Percentiles rank a stretch among this genome's conserved stretches.
phyloP scores from a whole-genome alignment of 2,329 filamentous ascomycete species.

The Exophiala aquamarina region DNA sequence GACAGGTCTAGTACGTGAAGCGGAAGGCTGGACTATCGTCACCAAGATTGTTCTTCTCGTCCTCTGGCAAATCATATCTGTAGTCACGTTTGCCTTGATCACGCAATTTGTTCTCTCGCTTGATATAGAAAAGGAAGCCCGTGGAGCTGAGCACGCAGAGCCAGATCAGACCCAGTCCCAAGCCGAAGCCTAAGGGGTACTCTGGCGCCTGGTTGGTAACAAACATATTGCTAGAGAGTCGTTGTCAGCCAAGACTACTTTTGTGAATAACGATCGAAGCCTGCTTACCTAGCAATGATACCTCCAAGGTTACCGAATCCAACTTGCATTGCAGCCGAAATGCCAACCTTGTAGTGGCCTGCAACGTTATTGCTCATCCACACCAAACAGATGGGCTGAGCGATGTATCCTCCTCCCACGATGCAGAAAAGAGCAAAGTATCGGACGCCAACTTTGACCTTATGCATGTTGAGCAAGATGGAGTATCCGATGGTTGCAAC shows the following conservation, averaged over 20 bases:
- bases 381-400: constrained; percentile 31
- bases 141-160: constrained; percentile 34
- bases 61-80: constrained; percentile 27
- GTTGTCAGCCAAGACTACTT: constrained; percentile 6
- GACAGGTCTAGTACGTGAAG: constrained; percentile 30
- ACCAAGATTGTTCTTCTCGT: constrained; percentile 33
- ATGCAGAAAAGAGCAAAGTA: constrained; percentile 32
- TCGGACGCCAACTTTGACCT: constrained; percentile 28
- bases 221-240: constrained; percentile 36
- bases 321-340: constrained; percentile 32
- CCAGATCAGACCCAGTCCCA: constrained; percentile 38
- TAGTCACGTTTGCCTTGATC: constrained; percentile 29
- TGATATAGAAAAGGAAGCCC: constrained; percentile 33
- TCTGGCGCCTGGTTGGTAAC: constrained; percentile 35
- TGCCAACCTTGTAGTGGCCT: constrained; percentile 32
- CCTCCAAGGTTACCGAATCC: constrained; percentile 35
- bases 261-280: background rate
- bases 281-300: constrained; percentile 33
- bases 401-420: constrained; percentile 34
- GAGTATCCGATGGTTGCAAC: constrained; percentile 36
- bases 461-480: constrained; percentile 35
- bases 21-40: constrained; percentile 37
- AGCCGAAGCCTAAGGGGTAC: constrained; percentile 40
- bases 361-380: constrained; percentile 35
- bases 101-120: constrained; percentile 35